Base-by-base conservation (phyloP, 345 rosid species). In the Conringia planisiliqua region DNA sequence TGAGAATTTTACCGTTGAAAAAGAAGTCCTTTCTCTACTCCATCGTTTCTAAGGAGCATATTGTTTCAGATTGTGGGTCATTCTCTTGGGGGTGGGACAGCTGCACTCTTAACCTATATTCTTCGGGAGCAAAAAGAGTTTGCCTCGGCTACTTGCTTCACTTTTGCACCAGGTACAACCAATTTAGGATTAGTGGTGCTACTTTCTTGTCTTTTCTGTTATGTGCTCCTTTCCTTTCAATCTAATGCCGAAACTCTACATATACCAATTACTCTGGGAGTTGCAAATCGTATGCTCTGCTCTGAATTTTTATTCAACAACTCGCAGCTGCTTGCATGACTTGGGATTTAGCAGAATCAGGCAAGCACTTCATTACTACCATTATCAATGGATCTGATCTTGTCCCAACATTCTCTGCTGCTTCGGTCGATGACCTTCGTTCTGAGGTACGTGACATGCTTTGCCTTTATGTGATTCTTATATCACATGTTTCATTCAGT, bases 271-370 rank as follows among this genome's bases (percentile, higher is more conserved):
- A 61, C 16, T 32, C 18, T 30, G 58, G 8, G 22, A 26, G 38
- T 71, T 47, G 40, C 52, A 40, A 59, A 44, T 55, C 7, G 4
- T 61, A 20, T 61, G 24, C 43, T 66, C 32, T 16, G 46, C 40
- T 11, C 68, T 79, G 62, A 84, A 27, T 69, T 66, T 73, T 81
- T 68, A 39, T 54, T 44, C 54, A 70, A 74, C 46, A 62, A 56
- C 72, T 62, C 70, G 86, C 90, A 95, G 99, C 98, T 79, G 99
- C 99, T 20, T 96, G 97, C 78, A 88, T 96, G 98, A 96, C 99
- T 32, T 96, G 96, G 97, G 98, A 96, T 57, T 85, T 96, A 82
- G 99, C 99, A 58, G 99, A 95, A 78, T 95, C 99, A 47, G 99
- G 99, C 72, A 96, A 89, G 82, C 88, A 86, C 64, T 96, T 92